Conservation (phyloP, 768 basidiomycete genomes). For the Thelephora aurantiotincta region DNA sequence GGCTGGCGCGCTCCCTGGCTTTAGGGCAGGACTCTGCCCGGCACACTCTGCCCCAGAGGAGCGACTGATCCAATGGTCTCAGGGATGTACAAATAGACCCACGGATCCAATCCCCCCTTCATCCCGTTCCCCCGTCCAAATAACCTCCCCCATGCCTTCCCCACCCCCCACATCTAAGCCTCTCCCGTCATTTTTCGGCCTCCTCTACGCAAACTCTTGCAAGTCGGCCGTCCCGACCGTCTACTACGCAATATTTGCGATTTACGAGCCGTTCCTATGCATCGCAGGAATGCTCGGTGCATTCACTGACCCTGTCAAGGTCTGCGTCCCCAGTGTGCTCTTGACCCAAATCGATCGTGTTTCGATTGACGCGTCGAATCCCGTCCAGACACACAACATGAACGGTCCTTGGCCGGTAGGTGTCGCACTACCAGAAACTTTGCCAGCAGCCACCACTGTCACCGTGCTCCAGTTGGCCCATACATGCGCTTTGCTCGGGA, state of each 20-base stretch:
- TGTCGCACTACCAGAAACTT: conserved; percentile 28
- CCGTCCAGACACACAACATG: conserved; percentile 46
- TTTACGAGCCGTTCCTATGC: conserved; percentile 61
- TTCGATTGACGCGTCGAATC: neutral
- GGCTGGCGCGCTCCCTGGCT: conserved; percentile 2
- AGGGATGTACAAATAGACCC: neutral
- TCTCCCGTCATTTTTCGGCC: conserved; percentile 21
- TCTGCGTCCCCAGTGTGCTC: conserved; percentile 18
- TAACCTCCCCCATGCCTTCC: neutral
- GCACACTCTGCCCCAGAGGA: neutral
- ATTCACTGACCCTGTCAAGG: conserved; percentile 47
- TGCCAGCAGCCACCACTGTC: conserved; percentile 51
- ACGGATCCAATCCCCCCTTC: neutral
- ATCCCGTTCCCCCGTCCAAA: neutral
- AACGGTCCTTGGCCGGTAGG: conserved; percentile 61
- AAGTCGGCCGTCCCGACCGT: conserved; percentile 48
- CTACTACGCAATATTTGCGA: conserved; percentile 62
- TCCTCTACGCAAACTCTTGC: conserved; percentile 15
- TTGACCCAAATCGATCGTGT: conserved; percentile 3
- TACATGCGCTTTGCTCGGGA: conserved; percentile 60
- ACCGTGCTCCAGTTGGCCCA: conserved; percentile 67
- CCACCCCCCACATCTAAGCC: conserved; percentile 7
- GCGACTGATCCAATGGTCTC: neutral
- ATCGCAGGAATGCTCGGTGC: conserved; percentile 53
- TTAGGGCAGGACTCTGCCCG: conserved; percentile 13